phyloP scores from a whole-genome alignment of 192 early-diverging fungal species.

The Coemansia asiatica region DNA sequence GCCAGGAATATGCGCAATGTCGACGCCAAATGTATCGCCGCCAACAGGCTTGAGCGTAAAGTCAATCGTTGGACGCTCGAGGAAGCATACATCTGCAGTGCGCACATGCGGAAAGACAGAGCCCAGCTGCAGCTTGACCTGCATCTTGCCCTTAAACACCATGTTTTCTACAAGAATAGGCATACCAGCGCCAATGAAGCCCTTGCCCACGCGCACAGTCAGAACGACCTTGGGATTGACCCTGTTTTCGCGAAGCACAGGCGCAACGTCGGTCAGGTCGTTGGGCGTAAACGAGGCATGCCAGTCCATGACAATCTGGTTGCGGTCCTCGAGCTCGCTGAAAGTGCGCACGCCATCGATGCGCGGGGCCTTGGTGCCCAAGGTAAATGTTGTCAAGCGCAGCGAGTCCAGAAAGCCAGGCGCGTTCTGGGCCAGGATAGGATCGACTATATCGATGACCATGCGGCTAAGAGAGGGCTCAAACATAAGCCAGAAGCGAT shows the following conservation, averaged over 20 bases:
- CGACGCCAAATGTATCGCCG: constrained; percentile 79
- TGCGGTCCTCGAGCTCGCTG: constrained; percentile 67
- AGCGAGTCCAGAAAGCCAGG: constrained; percentile 82
- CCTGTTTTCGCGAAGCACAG: constrained; percentile 64
- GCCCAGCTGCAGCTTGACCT: constrained; percentile 81
- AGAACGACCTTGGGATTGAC: constrained; percentile 88
- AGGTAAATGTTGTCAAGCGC: constrained; percentile 70
- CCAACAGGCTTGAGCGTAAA: constrained; percentile 89
- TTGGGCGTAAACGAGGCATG: constrained; percentile 82
- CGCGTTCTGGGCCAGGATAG: constrained; percentile 70
- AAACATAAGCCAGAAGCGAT: constrained; percentile 86
- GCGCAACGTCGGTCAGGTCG: constrained; percentile 72
- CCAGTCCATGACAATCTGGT: constrained; percentile 88
- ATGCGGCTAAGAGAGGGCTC: constrained; percentile 81
- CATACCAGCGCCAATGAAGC: constrained; percentile 79
- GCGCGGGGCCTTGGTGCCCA: constrained; percentile 74
- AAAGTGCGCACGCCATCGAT: constrained; percentile 72
- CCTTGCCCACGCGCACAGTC: constrained; percentile 82
- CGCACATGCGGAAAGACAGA: constrained; percentile 85
- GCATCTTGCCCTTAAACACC: constrained; percentile 75
- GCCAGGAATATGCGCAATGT: constrained; percentile 87
- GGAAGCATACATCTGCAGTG: constrained; percentile 78
- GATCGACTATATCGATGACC: constrained; percentile 70
- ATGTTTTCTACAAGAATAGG: constrained; percentile 85
- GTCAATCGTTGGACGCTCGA: constrained; percentile 83